Base-by-base conservation (phyloP, 2,329 filamentous ascomycete genomes). In the Colletotrichum sp. region DNA sequence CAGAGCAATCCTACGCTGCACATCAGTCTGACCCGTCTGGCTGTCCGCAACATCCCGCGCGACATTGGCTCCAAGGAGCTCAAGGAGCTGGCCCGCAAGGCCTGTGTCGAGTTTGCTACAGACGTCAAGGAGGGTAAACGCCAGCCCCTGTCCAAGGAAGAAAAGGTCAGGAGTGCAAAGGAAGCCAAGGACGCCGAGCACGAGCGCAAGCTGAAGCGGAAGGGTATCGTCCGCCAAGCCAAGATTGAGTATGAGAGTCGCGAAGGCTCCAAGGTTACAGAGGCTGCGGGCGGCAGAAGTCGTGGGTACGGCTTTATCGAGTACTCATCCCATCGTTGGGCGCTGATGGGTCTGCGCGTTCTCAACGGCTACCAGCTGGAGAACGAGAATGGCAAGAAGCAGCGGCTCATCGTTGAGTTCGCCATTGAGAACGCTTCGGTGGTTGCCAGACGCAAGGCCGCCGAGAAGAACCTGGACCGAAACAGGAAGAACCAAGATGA, bases 361-460 rank as follows among this genome's bases (percentile, higher is more conserved):
- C 89, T 99, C 73, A 99, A 99, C 83, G 96, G 96, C 2, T 93
- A 91, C 75, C 86, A 91, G 36, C 79, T 92, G 21, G 87, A 90
- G 80, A 91, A 89, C 77, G 85, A 88, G 28, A 85, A 90, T 69
- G 96, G 97, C 78, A 95, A 94, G 85, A 96, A 95, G 83, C 96
- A 97, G 85, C 91, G 97, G 15, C 86, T 99, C 67, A 95, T 99
- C 81, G 96, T 96, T 48, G 97, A 99, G 84, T 99, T 99, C 83
- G 96, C 97, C 24, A 98, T 99, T 83, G 97, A 99, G 86, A 99
- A 99, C 80, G 96, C 95, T 1, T 96, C 98, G 81, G 97, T 99
- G 2, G 94, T 99, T n/a, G 91, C 93, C 79, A 90, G 97, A 78
- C 91, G 97, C 75, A 81, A 80, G 60, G 82, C 81, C 36, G 82